Evolutionary conservation across 768 basidiomycete species (phyloP), one percentile per base, ranked within the genome.

Genomic region (Pleurotus pulmonarius): DNA sequence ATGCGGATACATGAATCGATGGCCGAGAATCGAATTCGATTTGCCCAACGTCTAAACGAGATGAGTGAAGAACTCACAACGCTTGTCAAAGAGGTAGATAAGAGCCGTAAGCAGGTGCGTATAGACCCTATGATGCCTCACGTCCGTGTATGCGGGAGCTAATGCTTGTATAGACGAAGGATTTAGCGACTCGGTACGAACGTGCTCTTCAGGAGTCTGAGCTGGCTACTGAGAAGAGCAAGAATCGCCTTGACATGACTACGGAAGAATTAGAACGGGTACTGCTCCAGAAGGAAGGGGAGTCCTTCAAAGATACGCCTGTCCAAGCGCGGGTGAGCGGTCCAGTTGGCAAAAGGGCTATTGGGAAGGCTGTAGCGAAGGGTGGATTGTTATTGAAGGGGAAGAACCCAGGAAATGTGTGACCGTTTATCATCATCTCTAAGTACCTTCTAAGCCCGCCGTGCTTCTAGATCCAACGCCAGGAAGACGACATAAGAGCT

Each of bases 251-350:
- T 55, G 96, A 98, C 61, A 70, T 87, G 0, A 88, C 92, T 0
- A 94, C 92, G 0, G 97, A 98, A 71, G 97, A 98, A 66, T 77
- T 98, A 37, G 96, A 97, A 67, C 86, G 95, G 20, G 78, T 98
- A 11, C 75, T 99, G 2, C 75, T 98, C 7, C 87, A 93, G 69
- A 98, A 98, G 70, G 95, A 98, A 68, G 97, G 97, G 13, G 97
- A 98, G 70, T 88, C 88, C 8, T 70, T 90, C 47, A 92, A 90
- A 64, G 94, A 96, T 59, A 90, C 85, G 51, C 83, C 76, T 4
- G 75, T 90, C 12, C 88, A 90, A 63, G 74, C 75, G 20, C 83
- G 87, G 44, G 69, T 82, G 11, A 58, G 58, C n/a, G 82, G 82
- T 6, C 83, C 81, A 46, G 75, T 75, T 22, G 85, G 91, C 2